phyloP scores from a whole-genome alignment of 164 flowering plant genomes.

The Tinospora cordifolia region DNA sequence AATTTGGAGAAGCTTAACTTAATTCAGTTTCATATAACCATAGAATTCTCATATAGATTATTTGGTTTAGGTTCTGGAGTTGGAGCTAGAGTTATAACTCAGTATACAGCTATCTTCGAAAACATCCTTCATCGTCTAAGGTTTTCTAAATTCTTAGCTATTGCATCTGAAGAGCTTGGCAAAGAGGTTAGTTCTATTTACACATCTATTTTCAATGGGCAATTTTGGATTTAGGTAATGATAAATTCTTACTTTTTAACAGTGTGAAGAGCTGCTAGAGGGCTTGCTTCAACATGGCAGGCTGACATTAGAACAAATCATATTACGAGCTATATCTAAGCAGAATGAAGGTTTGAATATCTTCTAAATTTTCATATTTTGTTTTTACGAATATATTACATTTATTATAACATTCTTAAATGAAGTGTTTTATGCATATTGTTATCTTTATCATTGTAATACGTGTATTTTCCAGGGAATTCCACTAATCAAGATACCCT shows the following conservation, averaged over 20 bases:
- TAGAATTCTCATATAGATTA: neutral
- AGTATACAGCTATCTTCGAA: slow-evolving; percentile 54
- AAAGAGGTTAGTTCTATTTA: slow-evolving; percentile 36
- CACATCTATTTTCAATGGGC: neutral
- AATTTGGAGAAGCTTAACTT: too few relatives aligned
- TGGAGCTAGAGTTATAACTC: slow-evolving; percentile 27
- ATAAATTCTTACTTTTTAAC: slow-evolving; percentile 2
- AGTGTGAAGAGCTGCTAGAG: slow-evolving; percentile 57
- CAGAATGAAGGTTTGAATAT: slow-evolving; percentile 24
- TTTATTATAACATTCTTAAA: neutral
- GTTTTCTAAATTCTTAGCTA: slow-evolving; percentile 62
- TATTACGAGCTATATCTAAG: slow-evolving; percentile 36
- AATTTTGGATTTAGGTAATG: slow-evolving; percentile 3
- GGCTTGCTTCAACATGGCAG: slow-evolving; percentile 83
- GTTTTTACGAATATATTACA: neutral
- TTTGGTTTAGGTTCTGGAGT: slow-evolving; percentile 30
- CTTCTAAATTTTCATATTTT: slow-evolving; percentile 5
- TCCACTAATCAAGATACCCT: slow-evolving; percentile 27
- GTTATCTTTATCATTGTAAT: neutral
- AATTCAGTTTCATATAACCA: neutral
- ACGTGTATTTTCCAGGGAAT: slow-evolving; percentile 29
- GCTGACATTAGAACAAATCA: slow-evolving; percentile 60
- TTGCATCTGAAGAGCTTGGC: slow-evolving; percentile 48
- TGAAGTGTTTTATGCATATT: neutral
- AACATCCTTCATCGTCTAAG: slow-evolving; percentile 72